Base-by-base conservation (phyloP, 2,329 filamentous ascomycete species). In the Fusarium domesticum region DNA sequence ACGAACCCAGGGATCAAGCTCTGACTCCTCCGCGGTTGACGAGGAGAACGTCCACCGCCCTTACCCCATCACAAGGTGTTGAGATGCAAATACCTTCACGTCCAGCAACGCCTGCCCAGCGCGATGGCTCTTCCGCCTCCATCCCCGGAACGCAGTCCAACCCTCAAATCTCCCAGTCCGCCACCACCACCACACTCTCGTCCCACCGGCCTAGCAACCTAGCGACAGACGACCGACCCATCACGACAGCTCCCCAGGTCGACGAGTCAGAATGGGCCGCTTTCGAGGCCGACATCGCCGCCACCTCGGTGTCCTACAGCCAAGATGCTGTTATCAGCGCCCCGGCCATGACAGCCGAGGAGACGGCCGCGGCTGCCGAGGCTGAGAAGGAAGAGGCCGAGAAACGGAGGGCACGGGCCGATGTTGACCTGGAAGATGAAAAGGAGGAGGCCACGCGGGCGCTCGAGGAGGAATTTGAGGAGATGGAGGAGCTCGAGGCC, bases 191-290 rank as follows among this genome's bases (percentile, higher is more conserved):
- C 10, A 48, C 70, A 3, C 68, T 69, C 30, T 61, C 54, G 5
- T 58, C 64, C 1, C 60, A 64, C 1, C 63, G 54, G 20, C 53
- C 49, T 37, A 62, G 47, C 37, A 52, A 47, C 19, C 41, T 60
- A 23, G 6, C 56, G 8, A 47, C 46, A 33, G 46, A 56, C 25
- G 45, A 58, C 10, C 33, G 54, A n/a, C 43, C 51, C 32, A 40
- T 42, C 10, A 28, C 54, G 18, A 36, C 50, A 15, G 41, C 56
- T 33, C 46, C 53, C 15, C 52, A 62, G 6, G 69, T 74, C 7
- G 82, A 91, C 62, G 88, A 95, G 60, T 81, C 84, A 42, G 87
- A 93, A 66, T 93, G 87, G 87, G 85, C 87, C 2, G 87, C 88
- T 7, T 95, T 95, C 62, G 85, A 96, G 63, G 86, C 87, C 3